Evolutionary conservation across 306 rosid species (phyloP), one percentile per base, ranked within the genome.

Genomic region (Castanea crenata): DNA sequence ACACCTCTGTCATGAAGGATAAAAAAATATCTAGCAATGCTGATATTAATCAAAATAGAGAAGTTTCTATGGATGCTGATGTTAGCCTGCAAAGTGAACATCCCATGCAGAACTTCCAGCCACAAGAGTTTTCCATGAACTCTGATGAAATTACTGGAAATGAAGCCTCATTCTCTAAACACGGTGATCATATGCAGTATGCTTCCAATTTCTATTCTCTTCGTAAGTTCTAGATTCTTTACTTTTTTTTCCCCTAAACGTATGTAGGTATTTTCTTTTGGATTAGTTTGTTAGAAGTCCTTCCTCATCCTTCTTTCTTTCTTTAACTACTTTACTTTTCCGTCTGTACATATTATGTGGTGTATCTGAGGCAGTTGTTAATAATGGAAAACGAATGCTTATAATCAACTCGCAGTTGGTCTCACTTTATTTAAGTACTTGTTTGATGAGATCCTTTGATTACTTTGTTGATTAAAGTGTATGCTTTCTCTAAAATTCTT

Each of bases 1-100:
- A 87, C 25, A 74, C 92, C 70, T 91, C 97, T 83, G 81, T 94
- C 84, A 81, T 77, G 88, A 88, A 90, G 72, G 78, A 69, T 69
- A 82, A 80, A 55, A 21, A 78, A 67, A 78, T 59, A 74, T 78
- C 84, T 16, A 46, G 7, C 59, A 75, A 69, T 78, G 80, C 54
- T 69, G 83, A 79, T 69, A 46, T 67, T 46, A 49, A 71, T 68
- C 78, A 77, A 59, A 74, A 20, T 38, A 46, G 56, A 61, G 75
- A 78, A 55, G 81, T 12, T 77, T 62, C 76, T 59, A 62, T 82
- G 73, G 80, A 80, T 65, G 87, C 74, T 78, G 80, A 80, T 88
- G 85, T 49, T 55, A 27, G 57, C 59, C 56, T 77, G 52, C 67
- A 80, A 77, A 81, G 55, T 76, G 90, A 84, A 86, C 77, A 27